Percentiles rank a stretch among this genome's conserved stretches.
These are phyloP conservation scores for Sindora glabra DNA, from an alignment of 306 rosid genomes.

Conservation along the genomic window DNA sequence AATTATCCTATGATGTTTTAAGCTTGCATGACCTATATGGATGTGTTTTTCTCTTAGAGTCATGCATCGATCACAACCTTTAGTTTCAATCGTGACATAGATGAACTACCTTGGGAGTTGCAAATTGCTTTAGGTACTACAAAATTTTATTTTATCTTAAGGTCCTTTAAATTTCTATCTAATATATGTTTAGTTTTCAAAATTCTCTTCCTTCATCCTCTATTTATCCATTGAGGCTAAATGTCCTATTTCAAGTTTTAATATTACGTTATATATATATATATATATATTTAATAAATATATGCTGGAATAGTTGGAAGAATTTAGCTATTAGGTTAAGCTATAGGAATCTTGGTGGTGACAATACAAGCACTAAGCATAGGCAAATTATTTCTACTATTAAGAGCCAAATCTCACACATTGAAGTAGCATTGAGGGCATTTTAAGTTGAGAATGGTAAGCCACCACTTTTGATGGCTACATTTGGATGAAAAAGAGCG, in stretches of 20 bases:
- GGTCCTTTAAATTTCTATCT: neutral
- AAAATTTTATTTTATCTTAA: no score
- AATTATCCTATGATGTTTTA: no score
- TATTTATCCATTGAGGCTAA: no score
- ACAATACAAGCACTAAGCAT: slow-evolving; percentile 55
- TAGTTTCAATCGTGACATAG: no score
- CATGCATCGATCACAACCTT: no score
- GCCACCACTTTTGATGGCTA: slow-evolving; percentile 80
- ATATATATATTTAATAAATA: no score
- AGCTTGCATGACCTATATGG: no score
- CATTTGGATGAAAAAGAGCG: slow-evolving; percentile 73
- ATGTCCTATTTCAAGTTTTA: no score
- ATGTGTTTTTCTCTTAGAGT: no score
- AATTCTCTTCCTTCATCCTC: no score
- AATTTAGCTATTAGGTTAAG: slow-evolving; percentile 79
- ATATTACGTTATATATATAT: slow-evolving; percentile 15
- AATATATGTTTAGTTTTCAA: slow-evolving; percentile 1
- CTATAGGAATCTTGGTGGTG: slow-evolving; percentile 55
- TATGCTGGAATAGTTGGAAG: slow-evolving; percentile 63
- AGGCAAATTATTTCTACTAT: slow-evolving; percentile 77
- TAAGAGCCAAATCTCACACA: slow-evolving; percentile 66
- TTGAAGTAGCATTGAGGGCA: slow-evolving; percentile 59
- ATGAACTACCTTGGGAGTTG: slow-evolving; percentile 70
- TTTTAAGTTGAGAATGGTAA: slow-evolving; percentile 57
- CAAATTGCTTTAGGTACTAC: slow-evolving; percentile 96